These are phyloP conservation scores for Gossypium trilobum DNA, from an alignment of 441 rosid genomes.

Conservation along the genomic window DNA sequence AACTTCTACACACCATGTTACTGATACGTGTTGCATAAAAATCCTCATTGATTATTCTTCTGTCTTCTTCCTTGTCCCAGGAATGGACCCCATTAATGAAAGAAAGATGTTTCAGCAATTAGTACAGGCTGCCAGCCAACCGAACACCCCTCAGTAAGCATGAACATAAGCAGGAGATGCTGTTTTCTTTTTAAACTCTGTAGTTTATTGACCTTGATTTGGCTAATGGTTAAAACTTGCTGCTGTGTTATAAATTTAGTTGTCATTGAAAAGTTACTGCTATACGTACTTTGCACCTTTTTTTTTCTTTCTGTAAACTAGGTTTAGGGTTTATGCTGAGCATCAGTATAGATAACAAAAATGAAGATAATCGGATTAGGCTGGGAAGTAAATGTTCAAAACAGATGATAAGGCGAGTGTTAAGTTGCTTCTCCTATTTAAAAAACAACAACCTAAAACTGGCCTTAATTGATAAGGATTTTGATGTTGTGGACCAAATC, in stretches of 20 bases:
- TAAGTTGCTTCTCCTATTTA: not conserved
- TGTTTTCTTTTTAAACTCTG: not conserved
- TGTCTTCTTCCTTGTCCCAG: conserved; percentile 29
- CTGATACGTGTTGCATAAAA: not conserved
- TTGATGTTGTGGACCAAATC: not conserved
- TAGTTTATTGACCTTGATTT: not conserved
- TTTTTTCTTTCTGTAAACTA: not conserved
- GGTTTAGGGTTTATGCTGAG: not conserved
- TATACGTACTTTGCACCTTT: not conserved
- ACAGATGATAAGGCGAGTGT: not conserved
- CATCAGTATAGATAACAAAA: not conserved
- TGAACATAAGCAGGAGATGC: not conserved
- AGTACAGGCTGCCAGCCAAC: conserved; percentile 93
- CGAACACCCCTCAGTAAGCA: conserved; percentile 87
- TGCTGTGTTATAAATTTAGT: not conserved
- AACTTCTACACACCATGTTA: not conserved
- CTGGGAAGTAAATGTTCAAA: not conserved
- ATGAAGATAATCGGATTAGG: not conserved
- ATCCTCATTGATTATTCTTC: not conserved
- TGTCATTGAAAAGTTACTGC: not conserved
- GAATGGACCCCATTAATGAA: conserved; percentile 95
- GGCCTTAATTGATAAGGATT: not conserved
- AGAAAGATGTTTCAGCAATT: conserved; percentile 97
- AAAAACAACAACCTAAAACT: not conserved
- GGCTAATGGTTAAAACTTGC: not conserved